Evolutionary conservation across 805 yeast genomes (phyloP).

Genomic region (Ogataea dorogensis): DNA sequence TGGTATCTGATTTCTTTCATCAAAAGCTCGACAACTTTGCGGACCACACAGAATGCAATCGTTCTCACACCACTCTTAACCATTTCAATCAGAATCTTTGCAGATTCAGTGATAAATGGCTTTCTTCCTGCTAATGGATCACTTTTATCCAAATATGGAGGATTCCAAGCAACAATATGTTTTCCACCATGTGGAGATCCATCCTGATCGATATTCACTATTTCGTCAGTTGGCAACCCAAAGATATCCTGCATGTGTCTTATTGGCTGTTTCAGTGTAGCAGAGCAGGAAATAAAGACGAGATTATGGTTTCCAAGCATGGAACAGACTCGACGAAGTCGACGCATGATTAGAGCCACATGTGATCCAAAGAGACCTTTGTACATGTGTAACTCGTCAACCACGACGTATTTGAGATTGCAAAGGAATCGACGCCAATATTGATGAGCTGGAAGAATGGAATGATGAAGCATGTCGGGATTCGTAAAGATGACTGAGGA

Average conservation of each 20-base stretch:
- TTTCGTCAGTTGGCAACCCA: constrained; percentile 52
- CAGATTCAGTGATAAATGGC: constrained; percentile 72
- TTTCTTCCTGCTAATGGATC: constrained; percentile 63
- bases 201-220: constrained; percentile 65
- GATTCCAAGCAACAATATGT: constrained; percentile 78
- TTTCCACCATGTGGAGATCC: constrained; percentile 88
- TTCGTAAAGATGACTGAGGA: constrained; percentile 88
- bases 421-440: constrained; percentile 71
- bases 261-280: constrained; percentile 77
- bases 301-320: constrained; percentile 51
- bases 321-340: constrained; percentile 66
- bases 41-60: constrained; percentile 85
- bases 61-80: constrained; percentile 67
- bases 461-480: constrained; percentile 90
- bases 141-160: constrained; percentile 62
- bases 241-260: constrained; percentile 72
- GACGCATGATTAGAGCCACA: constrained; percentile 79
- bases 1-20: constrained; percentile 77
- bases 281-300: constrained; percentile 86
- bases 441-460: constrained; percentile 75
- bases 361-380: constrained; percentile 91
- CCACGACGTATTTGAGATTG: constrained; percentile 69
- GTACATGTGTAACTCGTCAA: constrained; percentile 85
- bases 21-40: constrained; percentile 81
- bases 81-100: constrained; percentile 66